Evolutionary conservation across 768 basidiomycete genomes (phyloP).

Genomic region (Phylloporus scabripes): DNA sequence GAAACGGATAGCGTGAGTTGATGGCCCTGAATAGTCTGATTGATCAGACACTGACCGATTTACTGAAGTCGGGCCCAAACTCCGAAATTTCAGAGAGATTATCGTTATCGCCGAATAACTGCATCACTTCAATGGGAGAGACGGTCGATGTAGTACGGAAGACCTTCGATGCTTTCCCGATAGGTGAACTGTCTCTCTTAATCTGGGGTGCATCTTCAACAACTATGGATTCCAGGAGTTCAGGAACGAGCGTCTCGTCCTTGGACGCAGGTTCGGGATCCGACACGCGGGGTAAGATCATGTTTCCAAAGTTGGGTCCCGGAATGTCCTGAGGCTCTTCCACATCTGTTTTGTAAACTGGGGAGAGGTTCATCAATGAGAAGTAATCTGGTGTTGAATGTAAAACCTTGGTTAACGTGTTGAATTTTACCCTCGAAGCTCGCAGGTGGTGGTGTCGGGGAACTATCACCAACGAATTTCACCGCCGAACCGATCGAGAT

Average conservation of each 20-base stretch:
- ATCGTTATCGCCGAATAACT: constrained; percentile 16
- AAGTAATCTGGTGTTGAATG: neutral
- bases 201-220: neutral
- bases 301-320: neutral
- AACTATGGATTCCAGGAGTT: neutral
- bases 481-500: constrained; percentile 27
- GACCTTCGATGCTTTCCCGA: neutral
- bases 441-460: constrained; percentile 18
- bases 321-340: constrained; percentile 13
- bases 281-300: neutral
- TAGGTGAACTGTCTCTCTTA: neutral
- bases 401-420: constrained; percentile 26
- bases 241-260: neutral
- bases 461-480: constrained; percentile 18
- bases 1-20: too few relatives aligned
- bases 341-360: constrained; percentile 28
- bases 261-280: neutral
- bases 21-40: too few relatives aligned
- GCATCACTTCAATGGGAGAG: neutral
- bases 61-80: constrained; percentile 9
- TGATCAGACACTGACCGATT: too few relatives aligned
- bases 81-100: constrained; percentile 34
- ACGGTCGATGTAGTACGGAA: neutral
- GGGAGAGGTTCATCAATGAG: neutral
- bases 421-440: constrained; percentile 32